Evolutionary conservation across 2,329 filamentous ascomycete species (phyloP), one percentile per base, ranked within the genome.

Genomic region (Exophiala spinifera): DNA sequence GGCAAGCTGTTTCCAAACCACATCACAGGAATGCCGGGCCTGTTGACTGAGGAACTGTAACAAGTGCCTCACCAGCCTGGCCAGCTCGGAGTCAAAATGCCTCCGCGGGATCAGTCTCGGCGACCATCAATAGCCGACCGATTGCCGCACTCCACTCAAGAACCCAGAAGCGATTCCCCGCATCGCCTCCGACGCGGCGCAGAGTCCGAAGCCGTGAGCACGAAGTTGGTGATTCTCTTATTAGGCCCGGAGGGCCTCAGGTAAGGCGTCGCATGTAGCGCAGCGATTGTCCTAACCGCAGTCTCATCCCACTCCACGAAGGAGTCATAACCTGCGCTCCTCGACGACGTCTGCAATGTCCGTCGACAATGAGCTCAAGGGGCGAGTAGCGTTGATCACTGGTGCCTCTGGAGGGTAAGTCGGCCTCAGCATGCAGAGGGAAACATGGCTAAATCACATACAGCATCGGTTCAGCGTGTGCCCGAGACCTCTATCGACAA

Each of bases 401-500:
- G 82, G 82, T 40, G 82, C 81, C 44, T 84, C 80, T 49, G 80
- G 80, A 63, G 81, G 82, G 81, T 82, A 69, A 67, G 70, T 61
- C 43, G n/a, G 34, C 20, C 20, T 15, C 25, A 10, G 15, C 40
- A 10, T 31, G 28, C 14, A 20, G 7, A 3, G 25, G 13, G 6
- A 14, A 33, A 11, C 17, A 44, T 39, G 21, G 54, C 57, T 57
- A 15, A 53, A 39, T 20, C 14, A 8, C 14, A 8, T n/a, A 28
- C 2, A 84, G 82, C n/a, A 85, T 86, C 46, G 83, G 83, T 19
- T 75, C 76, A 56, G 80, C 80, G 42, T 82, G 79, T 61, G 81
- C 82, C 15, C 73, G 73, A 48, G 76, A 80, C 46, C 75, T 86
- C n/a, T 78, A 76, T 51, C 60, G 68, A 7, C 70, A 76, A 46